Evolutionary conservation across 768 basidiomycete genomes (phyloP).

Genomic region (Termitomyces sp.): DNA sequence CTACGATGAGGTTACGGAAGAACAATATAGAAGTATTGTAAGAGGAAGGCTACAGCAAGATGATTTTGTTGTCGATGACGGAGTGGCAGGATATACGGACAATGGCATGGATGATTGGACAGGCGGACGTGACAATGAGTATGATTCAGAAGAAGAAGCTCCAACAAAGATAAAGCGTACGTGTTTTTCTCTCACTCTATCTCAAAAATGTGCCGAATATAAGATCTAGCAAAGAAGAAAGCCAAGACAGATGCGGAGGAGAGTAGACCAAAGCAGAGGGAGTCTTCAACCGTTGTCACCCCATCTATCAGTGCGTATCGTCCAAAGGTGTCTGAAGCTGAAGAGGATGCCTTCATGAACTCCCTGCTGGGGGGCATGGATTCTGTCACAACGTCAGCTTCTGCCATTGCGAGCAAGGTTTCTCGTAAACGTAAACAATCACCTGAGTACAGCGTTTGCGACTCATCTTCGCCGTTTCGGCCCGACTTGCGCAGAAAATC

Average conservation of each 20-base stretch:
- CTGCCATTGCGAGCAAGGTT: slow-evolving; percentile 21
- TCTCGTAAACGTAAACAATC: slow-evolving; percentile 68
- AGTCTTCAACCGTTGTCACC: slow-evolving; percentile 44
- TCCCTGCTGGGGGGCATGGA: slow-evolving; percentile 73
- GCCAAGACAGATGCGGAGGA: slow-evolving; percentile 27
- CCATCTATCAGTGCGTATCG: slow-evolving; percentile 79
- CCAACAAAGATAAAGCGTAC: slow-evolving; percentile 37
- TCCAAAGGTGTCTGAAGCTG: slow-evolving; percentile 63
- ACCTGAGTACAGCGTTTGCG: slow-evolving; percentile 34
- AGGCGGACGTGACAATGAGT: slow-evolving; percentile 48
- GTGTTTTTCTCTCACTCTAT: slow-evolving; percentile 9
- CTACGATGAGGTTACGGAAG: slow-evolving; percentile 89
- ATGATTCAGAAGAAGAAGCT: slow-evolving; percentile 51
- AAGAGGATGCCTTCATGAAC: slow-evolving; percentile 89
- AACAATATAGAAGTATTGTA: slow-evolving; percentile 84
- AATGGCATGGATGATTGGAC: slow-evolving; percentile 97
- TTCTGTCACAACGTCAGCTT: slow-evolving; percentile 30
- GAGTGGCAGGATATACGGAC: slow-evolving; percentile 86
- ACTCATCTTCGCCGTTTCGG: slow-evolving; percentile 32
- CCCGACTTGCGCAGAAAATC: slow-evolving; percentile 27
- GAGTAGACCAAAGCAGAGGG: slow-evolving; percentile 42
- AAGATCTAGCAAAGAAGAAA: slow-evolving; percentile 34
- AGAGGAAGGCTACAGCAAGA: slow-evolving; percentile 74
- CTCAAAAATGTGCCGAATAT: neutral
- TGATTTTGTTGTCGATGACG: slow-evolving; percentile 96